Evolutionary conservation across 805 yeast species (phyloP).

Genomic region (Pichia occidentalis): DNA sequence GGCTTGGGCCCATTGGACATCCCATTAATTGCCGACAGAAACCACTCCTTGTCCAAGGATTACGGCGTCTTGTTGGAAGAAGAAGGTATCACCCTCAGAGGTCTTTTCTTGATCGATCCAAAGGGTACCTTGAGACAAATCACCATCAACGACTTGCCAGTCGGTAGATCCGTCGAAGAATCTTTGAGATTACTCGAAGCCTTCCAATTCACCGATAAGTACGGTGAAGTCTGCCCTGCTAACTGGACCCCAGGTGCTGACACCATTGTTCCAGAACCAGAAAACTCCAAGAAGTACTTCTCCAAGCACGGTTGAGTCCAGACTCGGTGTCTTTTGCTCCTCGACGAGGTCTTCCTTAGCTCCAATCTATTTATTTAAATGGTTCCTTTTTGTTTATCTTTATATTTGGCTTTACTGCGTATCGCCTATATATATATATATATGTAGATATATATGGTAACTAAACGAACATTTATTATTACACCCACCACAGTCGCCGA

Average conservation of each 20-base stretch:
- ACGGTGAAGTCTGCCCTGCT: constrained; percentile 99
- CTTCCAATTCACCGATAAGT: constrained; percentile 98
- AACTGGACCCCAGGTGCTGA: constrained; percentile 97
- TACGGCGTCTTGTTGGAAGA: constrained; percentile 97
- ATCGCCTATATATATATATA: too few species aligned
- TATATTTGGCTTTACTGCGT: too few species aligned
- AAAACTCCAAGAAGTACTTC: constrained; percentile 75
- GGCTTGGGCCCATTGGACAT: constrained; percentile 94
- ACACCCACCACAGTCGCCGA: too few species aligned
- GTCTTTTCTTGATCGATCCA: constrained; percentile 97
- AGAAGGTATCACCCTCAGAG: constrained; percentile 96
- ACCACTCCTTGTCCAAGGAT: constrained; percentile 90
- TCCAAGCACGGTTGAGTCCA: constrained; percentile 34
- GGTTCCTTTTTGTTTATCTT: too few species aligned
- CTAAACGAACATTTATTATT: too few species aligned
- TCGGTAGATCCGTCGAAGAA: constrained; percentile 98
- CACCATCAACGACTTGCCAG: constrained; percentile 98
- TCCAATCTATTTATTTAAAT: constrained; percentile 1
- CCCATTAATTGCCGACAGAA: constrained; percentile 94
- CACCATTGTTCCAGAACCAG: constrained; percentile 81
- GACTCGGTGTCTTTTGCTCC: background rate
- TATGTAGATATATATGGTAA: too few species aligned
- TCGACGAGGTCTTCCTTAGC: background rate
- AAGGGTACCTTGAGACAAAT: constrained; percentile 90
- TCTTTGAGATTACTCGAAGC: constrained; percentile 96